Evolutionary conservation across 768 basidiomycete species (phyloP).

Genomic region (Sporobolomyces roseus): DNA sequence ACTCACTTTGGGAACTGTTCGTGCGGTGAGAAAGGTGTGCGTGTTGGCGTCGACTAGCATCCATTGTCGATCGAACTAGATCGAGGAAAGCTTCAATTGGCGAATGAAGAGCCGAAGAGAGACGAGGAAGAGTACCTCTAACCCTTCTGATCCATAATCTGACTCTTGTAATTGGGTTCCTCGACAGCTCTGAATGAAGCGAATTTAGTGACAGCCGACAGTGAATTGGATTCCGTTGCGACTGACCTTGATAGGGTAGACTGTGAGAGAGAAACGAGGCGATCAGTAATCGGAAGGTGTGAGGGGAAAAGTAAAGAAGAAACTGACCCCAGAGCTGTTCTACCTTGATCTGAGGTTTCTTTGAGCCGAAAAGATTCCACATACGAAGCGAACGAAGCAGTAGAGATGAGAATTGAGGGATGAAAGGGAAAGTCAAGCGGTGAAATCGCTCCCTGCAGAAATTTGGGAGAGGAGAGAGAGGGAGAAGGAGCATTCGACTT

Average conservation of each 20-base stretch:
- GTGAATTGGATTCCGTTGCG: too few relatives aligned
- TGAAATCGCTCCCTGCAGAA: background rate
- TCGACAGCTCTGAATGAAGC: slow-evolving; percentile 22
- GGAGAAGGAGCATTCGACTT: background rate
- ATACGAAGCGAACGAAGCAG: background rate
- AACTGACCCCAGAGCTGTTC: slow-evolving; percentile 31
- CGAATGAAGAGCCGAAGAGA: background rate
- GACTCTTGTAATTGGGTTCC: slow-evolving; percentile 6
- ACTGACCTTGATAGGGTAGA: slow-evolving; percentile 32
- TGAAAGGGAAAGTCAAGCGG: background rate
- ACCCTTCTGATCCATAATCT: slow-evolving; percentile 13
- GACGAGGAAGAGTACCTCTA: slow-evolving; percentile 13
- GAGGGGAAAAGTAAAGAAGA: background rate
- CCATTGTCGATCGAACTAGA: slow-evolving; percentile 38
- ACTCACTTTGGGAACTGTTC: slow-evolving; percentile 31
- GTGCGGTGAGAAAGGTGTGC: slow-evolving; percentile 39
- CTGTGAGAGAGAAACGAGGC: background rate
- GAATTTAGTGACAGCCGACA: too few relatives aligned
- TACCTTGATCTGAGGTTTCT: background rate
- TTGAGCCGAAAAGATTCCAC: slow-evolving; percentile 2
- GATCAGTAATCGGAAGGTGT: background rate
- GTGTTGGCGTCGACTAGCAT: slow-evolving; percentile 36
- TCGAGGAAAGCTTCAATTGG: too few relatives aligned
- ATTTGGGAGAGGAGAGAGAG: background rate
- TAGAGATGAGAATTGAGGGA: background rate